Conservation (phyloP, 495 filamentous ascomycete species). For the Pseudevernia furfuracea region DNA sequence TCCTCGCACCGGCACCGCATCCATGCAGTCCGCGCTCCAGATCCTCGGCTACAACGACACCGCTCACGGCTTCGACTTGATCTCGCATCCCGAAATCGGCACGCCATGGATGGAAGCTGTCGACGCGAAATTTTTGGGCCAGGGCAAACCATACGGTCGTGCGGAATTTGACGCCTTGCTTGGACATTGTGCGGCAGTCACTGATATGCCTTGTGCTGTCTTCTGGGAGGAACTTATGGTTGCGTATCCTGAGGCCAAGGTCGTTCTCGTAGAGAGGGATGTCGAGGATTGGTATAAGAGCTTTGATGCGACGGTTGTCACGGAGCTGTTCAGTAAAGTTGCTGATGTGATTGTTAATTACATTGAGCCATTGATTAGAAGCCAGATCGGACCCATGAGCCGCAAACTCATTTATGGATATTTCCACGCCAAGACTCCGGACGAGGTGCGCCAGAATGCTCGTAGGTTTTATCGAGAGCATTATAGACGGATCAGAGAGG, state of each 20-base stretch:
- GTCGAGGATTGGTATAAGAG: slow-evolving; percentile 35
- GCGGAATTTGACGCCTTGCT: not conserved
- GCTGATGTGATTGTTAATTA: not conserved
- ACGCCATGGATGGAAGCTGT: not conserved
- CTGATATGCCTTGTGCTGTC: not conserved
- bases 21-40: not conserved
- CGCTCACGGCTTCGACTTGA: not conserved
- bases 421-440: not conserved
- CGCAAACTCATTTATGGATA: not conserved
- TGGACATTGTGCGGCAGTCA: not conserved
- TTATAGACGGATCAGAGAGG: slow-evolving; percentile 25
- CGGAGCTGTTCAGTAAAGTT: not conserved
- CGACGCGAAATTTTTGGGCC: not conserved
- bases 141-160: not conserved
- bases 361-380: not conserved
- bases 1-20: not conserved
- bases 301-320: not conserved
- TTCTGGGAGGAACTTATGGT: slow-evolving; percentile 48
- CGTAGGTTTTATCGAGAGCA: not conserved
- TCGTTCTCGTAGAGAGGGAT: slow-evolving; percentile 45
- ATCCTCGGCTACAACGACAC: not conserved
- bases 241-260: slow-evolving; percentile 52
- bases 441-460: slow-evolving; percentile 4
- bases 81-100: not conserved
- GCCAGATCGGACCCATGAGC: not conserved